These are phyloP conservation scores for Neodidymelliopsis sp. DNA, from an alignment of 2,329 filamentous ascomycete genomes.

Conservation along the genomic window DNA sequence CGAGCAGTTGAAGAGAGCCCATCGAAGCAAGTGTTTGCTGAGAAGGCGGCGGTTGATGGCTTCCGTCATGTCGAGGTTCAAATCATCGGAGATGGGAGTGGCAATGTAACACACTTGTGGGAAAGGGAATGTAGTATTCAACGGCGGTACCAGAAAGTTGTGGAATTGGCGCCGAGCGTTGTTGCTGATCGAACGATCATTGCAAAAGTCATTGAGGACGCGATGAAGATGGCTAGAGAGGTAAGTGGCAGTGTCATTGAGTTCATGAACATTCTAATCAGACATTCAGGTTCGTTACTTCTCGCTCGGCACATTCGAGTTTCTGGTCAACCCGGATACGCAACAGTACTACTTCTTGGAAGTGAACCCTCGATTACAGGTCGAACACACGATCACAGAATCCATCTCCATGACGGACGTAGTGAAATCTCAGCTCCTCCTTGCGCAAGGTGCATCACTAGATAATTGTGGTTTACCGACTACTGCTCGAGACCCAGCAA, in stretches of 20 bases:
- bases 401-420: slow-evolving; percentile 62
- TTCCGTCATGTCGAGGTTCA: slow-evolving; percentile 70
- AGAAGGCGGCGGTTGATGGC: slow-evolving; percentile 68
- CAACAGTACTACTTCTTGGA: slow-evolving; percentile 66
- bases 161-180: slow-evolving; percentile 66
- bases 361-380: slow-evolving; percentile 67
- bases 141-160: slow-evolving; percentile 66
- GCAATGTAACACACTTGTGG: slow-evolving; percentile 63
- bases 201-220: slow-evolving; percentile 60
- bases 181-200: slow-evolving; percentile 57
- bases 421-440: slow-evolving; percentile 61
- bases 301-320: slow-evolving; percentile 71
- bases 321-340: slow-evolving; percentile 61
- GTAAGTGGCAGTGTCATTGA: slow-evolving; percentile 35
- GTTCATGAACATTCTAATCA: background rate
- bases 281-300: slow-evolving; percentile 58
- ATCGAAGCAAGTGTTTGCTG: slow-evolving; percentile 64
- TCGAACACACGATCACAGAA: slow-evolving; percentile 69
- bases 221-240: slow-evolving; percentile 59
- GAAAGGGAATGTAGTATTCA: slow-evolving; percentile 69
- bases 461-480: slow-evolving; percentile 45
- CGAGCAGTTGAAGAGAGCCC: slow-evolving; percentile 66
- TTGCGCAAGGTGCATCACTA: slow-evolving; percentile 60
- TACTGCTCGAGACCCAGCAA: slow-evolving; percentile 35
- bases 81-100: slow-evolving; percentile 64